phyloP scores from a whole-genome alignment of 2,329 filamentous ascomycete genomes.

The Fusarium bactridioides region DNA sequence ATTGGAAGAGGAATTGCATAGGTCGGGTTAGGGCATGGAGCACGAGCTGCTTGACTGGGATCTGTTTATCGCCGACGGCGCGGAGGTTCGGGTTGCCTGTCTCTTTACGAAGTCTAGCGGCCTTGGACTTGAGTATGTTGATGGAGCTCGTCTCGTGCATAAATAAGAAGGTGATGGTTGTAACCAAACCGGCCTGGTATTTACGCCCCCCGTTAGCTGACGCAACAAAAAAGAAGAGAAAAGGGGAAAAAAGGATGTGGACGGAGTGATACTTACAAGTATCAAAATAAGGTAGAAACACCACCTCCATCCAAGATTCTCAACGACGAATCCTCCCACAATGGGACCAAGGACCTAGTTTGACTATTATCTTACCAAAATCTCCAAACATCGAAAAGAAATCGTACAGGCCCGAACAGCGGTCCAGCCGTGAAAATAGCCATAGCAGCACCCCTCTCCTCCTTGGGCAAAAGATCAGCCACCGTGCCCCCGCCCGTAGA shows the following conservation, averaged over 20 bases:
- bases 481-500: not conserved
- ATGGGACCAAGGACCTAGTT: not conserved
- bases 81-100: rapidly evolving
- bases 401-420: not conserved
- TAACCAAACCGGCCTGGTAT: not conserved
- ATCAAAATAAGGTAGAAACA: not conserved
- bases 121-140: not conserved
- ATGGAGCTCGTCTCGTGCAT: not conserved
- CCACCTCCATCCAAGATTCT: not conserved
- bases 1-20: slow-evolving; percentile 59
- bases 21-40: slow-evolving; percentile 31
- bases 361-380: rapidly evolving
- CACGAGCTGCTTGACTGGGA: not conserved
- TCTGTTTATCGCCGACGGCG: rapidly evolving
- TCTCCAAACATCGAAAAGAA: rapidly evolving
- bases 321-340: not conserved
- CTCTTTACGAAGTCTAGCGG: not conserved
- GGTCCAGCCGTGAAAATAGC: not conserved
- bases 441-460: not conserved
- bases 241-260: too few species aligned
- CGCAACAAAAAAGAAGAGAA: too few species aligned
- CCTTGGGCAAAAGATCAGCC: not conserved
- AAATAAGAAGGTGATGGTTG: rapidly evolving
- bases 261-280: not conserved
- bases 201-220: not conserved